Evolutionary conservation across 805 yeast genomes (phyloP), one percentile per base, ranked within the genome.

Genomic region (Suhomyces sp.): DNA sequence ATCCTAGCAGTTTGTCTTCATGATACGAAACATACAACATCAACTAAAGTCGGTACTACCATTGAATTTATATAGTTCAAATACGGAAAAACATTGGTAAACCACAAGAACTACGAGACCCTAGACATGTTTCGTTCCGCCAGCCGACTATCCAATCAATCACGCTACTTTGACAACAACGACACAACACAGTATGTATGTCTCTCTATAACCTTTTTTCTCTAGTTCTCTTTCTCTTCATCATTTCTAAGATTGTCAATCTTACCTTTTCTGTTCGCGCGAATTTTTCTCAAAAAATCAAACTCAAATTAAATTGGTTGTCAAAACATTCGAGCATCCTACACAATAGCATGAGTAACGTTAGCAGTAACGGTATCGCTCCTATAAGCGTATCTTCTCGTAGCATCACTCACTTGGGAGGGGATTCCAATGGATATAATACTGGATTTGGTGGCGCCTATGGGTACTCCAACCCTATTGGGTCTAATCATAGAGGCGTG

Each of bases 401-500:
- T 12, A 29, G 12, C 27, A 19, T 24, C 37, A 40, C 43, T 33
- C 24, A 39, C 29, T 33, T 37, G 20, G 43, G 41, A 8, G 35
- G 29, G 3, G 45, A 29, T 3, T 10, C 40, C 40, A 40, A 40
- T 24, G 45, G 45, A 3, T 13, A 25, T 22, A 35, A 48, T 8
- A 43, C 39, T 17, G 51, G 51, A 4, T 57, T 50, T 47, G 54
- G 53, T 29, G 60, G 58, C n/a, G 21, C 41, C 22, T 56, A 55
- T 40, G 59, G 55, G 15, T 52, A 58, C 44, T 39, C 52, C 10
- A 47, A 43, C 24, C 53, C 59, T 12, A 55, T 56, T 15, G 69
- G 69, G 19, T 53, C 61, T 24, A 66, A 66, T 46, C 71, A 73
- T 50, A 76, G 77, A 54, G 96, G 96, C 13, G 79, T 82, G 4